Base-by-base conservation (phyloP, 1,284 basidiomycete species). In the Sporisorium exsertum region DNA sequence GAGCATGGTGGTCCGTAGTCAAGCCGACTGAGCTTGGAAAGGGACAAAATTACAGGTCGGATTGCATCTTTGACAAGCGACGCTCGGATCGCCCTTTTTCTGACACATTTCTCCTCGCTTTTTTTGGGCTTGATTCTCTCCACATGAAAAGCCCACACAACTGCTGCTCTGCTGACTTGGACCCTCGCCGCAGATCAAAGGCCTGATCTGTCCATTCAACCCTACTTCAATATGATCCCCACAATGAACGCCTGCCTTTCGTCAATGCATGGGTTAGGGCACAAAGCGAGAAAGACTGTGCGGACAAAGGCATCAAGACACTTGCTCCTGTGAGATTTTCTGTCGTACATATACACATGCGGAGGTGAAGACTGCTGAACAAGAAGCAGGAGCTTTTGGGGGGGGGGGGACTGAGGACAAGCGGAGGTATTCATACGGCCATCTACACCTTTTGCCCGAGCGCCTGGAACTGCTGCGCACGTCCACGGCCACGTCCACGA, bases 391-490 rank as follows among this genome's bases (percentile, higher is more conserved):
- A 59, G 62, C 54, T 61, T 62, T 68, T 62, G 53, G 22, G 71
- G 55, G 47, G 24, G 40, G 26, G 27, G 32, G 35, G 15, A 32
- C 26, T 16, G 32, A 45, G n/a, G 40, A 22, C n/a, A 57, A 18
- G 20, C 2, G 33, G 8, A 24, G 37, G 6, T 15, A 43, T n/a
- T n/a, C n/a, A n/a, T n/a, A 46, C 8, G n/a, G 16, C 5, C 12
- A n/a, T 15, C 50, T 72, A 83, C 37, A 77, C 79, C 68, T 81
- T 81, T 59, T 81, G 81, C 33, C 80, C 75, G 18, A 83, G 72
- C 16, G 72, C 72, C 54, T 80, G 80, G 58, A 79, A 72, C 63
- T 83, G 81, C 64, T 80, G 81, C n/a, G 72, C 78, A 45, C 81
- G 57, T 13, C 81, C 81, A 35, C 81, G 58, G 12, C 81, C 81